Percentiles rank a stretch among this genome's conserved stretches.
These are phyloP conservation scores for Eucalyptus shirleyi DNA, from an alignment of 345 rosid species.

Conservation along the genomic window DNA sequence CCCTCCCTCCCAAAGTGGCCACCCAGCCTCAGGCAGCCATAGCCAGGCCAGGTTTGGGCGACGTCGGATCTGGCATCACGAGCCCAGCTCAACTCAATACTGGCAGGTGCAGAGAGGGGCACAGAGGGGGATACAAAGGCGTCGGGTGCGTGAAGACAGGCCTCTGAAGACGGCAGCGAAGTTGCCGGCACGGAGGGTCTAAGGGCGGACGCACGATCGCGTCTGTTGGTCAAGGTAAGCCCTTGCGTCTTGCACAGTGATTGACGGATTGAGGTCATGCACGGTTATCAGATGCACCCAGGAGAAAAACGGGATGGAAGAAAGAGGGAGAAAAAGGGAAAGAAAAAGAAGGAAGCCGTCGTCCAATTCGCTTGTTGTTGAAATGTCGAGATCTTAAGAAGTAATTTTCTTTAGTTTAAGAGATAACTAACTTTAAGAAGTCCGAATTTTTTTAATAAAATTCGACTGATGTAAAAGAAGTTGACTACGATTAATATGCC, in stretches of 20 bases:
- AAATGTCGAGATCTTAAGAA: background rate
- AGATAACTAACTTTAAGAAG: background rate
- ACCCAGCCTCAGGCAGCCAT: background rate
- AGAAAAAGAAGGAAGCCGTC: too few relatives aligned
- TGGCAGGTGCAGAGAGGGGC: background rate
- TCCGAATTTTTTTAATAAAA: background rate
- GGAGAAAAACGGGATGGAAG: background rate
- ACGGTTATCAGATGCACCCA: background rate
- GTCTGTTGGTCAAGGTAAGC: background rate
- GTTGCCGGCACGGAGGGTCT: background rate
- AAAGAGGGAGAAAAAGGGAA: background rate
- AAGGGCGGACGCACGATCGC: rapidly evolving
- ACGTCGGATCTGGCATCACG: background rate
- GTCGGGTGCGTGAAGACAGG: rapidly evolving
- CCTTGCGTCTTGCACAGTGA: background rate
- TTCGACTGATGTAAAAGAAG: background rate
- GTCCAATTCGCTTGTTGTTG: background rate
- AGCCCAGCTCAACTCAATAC: background rate
- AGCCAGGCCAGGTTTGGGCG: background rate
- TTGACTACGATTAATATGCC: background rate
- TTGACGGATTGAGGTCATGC: background rate
- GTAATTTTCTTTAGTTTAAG: background rate
- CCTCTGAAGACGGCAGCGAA: background rate
- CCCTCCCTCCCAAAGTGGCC: background rate
- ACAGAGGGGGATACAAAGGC: background rate